Evolutionary conservation across 2,329 filamentous ascomycete genomes (phyloP).

Genomic region (Diaporthe citri): DNA sequence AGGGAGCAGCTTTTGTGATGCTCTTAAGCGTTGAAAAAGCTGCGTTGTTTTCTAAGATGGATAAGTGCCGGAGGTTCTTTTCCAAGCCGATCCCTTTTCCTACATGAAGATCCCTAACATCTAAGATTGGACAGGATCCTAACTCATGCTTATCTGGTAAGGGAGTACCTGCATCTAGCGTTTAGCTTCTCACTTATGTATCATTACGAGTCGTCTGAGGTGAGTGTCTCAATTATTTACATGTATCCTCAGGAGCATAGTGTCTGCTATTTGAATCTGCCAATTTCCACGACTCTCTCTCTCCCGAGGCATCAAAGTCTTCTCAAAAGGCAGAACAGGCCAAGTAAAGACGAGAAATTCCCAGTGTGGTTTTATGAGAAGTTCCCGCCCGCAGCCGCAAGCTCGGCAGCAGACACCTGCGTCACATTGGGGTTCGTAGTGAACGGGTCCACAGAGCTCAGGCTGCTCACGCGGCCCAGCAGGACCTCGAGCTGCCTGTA

Average conservation of each 20-base stretch:
- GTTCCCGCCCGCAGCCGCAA: constrained; percentile 25
- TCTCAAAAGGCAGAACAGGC: neutral
- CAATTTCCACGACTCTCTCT: neutral
- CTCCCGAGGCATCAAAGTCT: neutral
- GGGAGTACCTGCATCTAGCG: too few species aligned
- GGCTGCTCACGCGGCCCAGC: constrained; percentile 74
- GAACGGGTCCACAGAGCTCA: constrained; percentile 59
- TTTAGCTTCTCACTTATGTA: too few species aligned
- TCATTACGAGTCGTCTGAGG: neutral
- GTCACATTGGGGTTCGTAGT: constrained; percentile 45
- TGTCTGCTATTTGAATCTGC: neutral
- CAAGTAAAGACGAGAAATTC: neutral
- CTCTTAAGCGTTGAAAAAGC: too few species aligned
- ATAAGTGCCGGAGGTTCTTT: too few species aligned
- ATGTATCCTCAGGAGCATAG: neutral
- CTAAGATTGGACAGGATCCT: too few species aligned
- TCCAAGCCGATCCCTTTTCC: too few species aligned
- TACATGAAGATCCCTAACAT: too few species aligned
- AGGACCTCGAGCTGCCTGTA: constrained; percentile 82
- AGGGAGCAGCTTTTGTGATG: too few species aligned
- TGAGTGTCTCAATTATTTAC: neutral
- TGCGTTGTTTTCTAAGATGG: too few species aligned
- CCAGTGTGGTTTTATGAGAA: neutral
- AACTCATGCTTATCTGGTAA: too few species aligned
- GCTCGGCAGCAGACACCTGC: constrained; percentile 42